Evolutionary conservation across 164 flowering plant genomes (phyloP), one percentile per base, ranked within the genome.

Genomic region (Akebia trifoliata): DNA sequence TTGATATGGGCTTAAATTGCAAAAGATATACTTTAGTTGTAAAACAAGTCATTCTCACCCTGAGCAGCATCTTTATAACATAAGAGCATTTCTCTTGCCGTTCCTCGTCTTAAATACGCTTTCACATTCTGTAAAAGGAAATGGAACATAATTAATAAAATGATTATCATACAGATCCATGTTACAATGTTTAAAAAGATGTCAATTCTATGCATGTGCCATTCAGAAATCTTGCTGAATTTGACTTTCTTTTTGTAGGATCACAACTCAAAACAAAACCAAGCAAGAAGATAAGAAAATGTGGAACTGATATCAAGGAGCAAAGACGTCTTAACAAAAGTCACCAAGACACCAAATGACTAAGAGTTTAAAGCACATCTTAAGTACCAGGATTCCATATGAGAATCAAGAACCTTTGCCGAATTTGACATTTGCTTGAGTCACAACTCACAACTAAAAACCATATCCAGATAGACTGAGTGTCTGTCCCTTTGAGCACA

Each of bases 61-160:
- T 84, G 80, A 63, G 73, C 69, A 68, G 99, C 88, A 62, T 87
- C 96, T 59, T 79, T 87, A 62, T 86, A 82, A 37, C 65, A 70
- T 7, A 85, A 67, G 50, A 87, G 86, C 48, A 86, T 75, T 63
- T 93, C 97, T 61, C 84, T 80, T 39, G 99, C 96, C 15, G 96
- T 81, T 54, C 97, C 99, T 63, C 97, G 85, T 62, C 99, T 84
- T 65, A 93, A 48, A 76, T 84, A 93, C 34, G 99, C 92, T 73
- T 93, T 93, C 57, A 93, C 97, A 81, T 84, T 87, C 99, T 93
- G 85, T 60, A 63, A 26, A 57, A 20, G 21, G 30, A 56, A 65
- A 61, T 17, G 8, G 10, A 48, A 34, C 12, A 53, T 24, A 15
- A 45, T 46, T 21, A 54, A 12, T 17, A 24, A 24, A 28, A 3